These are phyloP conservation scores for Vinca major DNA, from an alignment of 305 asterid genomes.

Conservation along the genomic window DNA sequence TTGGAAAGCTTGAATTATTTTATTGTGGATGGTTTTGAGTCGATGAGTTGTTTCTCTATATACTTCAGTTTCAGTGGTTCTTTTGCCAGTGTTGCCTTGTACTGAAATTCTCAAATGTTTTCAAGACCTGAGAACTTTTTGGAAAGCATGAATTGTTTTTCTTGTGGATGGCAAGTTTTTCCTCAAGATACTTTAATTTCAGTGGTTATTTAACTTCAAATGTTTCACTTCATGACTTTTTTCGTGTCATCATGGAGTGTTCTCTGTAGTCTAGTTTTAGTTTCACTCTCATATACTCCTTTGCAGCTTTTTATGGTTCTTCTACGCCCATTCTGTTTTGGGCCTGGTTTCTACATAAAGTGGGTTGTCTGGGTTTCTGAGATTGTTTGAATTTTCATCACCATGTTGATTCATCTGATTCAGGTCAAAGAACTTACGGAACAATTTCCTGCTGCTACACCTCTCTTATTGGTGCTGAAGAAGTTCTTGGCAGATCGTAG, in stretches of 20 bases:
- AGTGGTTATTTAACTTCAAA: neutral
- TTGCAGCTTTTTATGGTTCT: neutral
- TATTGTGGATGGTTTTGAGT: neutral
- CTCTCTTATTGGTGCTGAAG: conserved; percentile 87
- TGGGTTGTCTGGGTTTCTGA: conserved; percentile 5
- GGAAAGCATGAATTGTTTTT: neutral
- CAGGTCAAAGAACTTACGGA: conserved; percentile 94
- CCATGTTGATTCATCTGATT: conserved; percentile 19
- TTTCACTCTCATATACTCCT: neutral
- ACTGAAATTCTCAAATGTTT: neutral
- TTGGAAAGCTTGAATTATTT: neutral
- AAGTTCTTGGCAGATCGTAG: conserved; percentile 98
- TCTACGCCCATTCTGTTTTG: neutral
- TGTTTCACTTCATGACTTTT: neutral
- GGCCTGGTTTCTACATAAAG: neutral
- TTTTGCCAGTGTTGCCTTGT: neutral
- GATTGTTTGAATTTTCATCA: conserved; percentile 14
- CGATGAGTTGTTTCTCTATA: neutral
- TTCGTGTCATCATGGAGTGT: neutral
- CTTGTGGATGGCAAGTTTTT: neutral
- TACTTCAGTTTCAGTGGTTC: neutral
- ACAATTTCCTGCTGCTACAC: conserved; percentile 84
- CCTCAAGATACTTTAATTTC: neutral
- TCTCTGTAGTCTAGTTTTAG: neutral
- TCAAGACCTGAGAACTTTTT: neutral